Evolutionary conservation across 768 basidiomycete species (phyloP).

Genomic region (Kwoniella pini): DNA sequence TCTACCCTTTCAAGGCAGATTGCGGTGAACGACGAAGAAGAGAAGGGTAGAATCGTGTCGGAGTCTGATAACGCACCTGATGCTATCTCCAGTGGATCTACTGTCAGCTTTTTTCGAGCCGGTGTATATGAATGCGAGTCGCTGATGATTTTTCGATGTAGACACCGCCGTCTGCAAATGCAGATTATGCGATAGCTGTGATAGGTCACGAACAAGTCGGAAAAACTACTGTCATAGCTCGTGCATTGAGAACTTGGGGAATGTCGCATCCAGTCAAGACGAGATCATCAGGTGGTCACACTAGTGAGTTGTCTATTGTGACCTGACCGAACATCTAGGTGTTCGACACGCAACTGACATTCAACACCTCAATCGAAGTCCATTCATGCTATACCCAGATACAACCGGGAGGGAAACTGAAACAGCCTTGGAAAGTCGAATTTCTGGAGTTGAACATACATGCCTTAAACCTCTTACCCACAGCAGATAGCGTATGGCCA

Average conservation of each 20-base stretch:
- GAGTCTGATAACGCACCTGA: conserved; percentile 10
- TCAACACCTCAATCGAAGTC: no score
- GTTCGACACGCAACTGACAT: no score
- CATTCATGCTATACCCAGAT: conserved; percentile 32
- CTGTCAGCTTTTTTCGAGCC: neutral
- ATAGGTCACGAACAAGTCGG: conserved; percentile 78
- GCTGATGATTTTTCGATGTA: neutral
- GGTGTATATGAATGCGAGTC: no score
- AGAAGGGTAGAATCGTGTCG: neutral
- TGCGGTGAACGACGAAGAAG: neutral
- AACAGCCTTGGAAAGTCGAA: conserved; percentile 37
- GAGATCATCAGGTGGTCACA: conserved; percentile 25
- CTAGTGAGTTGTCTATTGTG: conserved; percentile 35
- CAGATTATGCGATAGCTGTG: conserved; percentile 62
- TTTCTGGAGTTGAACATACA: conserved; percentile 50
- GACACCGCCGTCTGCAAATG: neutral
- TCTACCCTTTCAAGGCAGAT: conserved; percentile 31
- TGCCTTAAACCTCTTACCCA: conserved; percentile 40
- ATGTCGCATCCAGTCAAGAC: conserved; percentile 26
- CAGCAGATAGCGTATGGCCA: conserved; percentile 24
- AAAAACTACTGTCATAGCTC: conserved; percentile 77
- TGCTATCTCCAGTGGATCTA: neutral
- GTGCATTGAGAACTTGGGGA: conserved; percentile 67
- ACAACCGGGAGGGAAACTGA: conserved; percentile 41
- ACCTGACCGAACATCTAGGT: no score